Evolutionary conservation across 2,329 filamentous ascomycete genomes (phyloP), one percentile per base, ranked within the genome.

Genomic region (Cercospora nicotianae): DNA sequence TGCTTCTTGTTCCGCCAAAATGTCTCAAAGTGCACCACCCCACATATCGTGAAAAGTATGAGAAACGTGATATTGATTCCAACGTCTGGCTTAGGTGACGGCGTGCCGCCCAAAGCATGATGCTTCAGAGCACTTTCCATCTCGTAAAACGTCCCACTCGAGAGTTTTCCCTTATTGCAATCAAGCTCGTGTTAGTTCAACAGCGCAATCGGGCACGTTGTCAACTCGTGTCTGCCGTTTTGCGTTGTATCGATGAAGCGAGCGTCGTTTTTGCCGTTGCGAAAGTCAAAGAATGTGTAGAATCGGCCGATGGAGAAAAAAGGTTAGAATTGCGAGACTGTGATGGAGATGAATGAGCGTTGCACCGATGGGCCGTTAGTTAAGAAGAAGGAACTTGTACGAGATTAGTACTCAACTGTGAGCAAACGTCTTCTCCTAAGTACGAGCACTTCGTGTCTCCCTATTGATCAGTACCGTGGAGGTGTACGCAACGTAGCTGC

Each of bases 31-130:
- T 91, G 87, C 66, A 81, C 72, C 16, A 78, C 80, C 7, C 86
- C 88, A n/a, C 81, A 83, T 58, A 74, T 42, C 36, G 86, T 67
- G 78, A 89, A 91, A 65, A 90, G 76, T 48, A 79, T 76, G 13
- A 93, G 77, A 70, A 93, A 86, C 66, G 91, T 84, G 63, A 85
- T 83, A 69, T 83, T 86, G 75, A 92, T 83, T 42, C 90, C 89
- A 7, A 89, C 83, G 76, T 94, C 91, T 70, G 90, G 80, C 2
- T 75, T 69, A 3, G 83, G 75, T 1, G 82, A 85, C 1, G 91
- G 90, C 7, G 80, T 72, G 26, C 88, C 87, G 66, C 90, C 89
- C 18, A 89, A 78, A 16, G 76, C 74, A 51, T 89, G 87, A 39
- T 69, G 51, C 42, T 63, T 53, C 42, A 58, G 33, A 8, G 20